Conservation (phyloP, 139 green algal species). For the Chlamydomonas urium region DNA sequence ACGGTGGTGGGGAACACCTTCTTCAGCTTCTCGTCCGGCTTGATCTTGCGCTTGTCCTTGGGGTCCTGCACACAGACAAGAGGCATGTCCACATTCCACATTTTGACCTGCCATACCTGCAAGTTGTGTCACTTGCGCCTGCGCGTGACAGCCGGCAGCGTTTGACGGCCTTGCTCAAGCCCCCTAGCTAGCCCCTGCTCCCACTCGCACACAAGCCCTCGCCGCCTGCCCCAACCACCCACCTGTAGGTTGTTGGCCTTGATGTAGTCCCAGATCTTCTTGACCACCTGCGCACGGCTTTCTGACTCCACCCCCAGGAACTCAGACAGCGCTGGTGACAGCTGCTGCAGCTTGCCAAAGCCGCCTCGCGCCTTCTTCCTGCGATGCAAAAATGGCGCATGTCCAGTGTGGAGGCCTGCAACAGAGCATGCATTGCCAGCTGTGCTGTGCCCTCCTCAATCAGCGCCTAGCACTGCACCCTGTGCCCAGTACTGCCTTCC, state of each 20-base stretch:
- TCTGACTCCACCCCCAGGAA: constrained; percentile 60
- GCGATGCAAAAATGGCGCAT: background rate
- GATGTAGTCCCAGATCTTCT: constrained; percentile 80
- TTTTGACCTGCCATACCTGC: no score
- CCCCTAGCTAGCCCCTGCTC: no score
- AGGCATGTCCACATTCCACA: no score
- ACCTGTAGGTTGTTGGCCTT: constrained; percentile 69
- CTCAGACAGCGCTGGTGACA: constrained; percentile 47
- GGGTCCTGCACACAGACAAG: constrained; percentile 69
- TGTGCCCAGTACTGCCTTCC: background rate
- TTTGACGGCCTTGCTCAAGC: no score
- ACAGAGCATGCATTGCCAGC: background rate
- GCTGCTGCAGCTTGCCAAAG: constrained; percentile 5
- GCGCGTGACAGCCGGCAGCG: no score
- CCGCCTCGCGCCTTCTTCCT: constrained; percentile 21
- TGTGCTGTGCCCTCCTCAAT: no score
- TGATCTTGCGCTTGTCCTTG: constrained; percentile 61
- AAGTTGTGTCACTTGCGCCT: no score
- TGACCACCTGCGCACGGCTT: constrained; percentile 57
- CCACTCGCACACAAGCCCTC: no score
- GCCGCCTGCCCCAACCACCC: no score
- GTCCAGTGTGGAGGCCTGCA: background rate
- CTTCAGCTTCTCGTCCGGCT: constrained; percentile 58
- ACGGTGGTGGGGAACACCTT: constrained; percentile 58
- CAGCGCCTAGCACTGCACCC: background rate